Evolutionary conservation across 306 rosid species (phyloP).

Genomic region (Mucuna pruriens): DNA sequence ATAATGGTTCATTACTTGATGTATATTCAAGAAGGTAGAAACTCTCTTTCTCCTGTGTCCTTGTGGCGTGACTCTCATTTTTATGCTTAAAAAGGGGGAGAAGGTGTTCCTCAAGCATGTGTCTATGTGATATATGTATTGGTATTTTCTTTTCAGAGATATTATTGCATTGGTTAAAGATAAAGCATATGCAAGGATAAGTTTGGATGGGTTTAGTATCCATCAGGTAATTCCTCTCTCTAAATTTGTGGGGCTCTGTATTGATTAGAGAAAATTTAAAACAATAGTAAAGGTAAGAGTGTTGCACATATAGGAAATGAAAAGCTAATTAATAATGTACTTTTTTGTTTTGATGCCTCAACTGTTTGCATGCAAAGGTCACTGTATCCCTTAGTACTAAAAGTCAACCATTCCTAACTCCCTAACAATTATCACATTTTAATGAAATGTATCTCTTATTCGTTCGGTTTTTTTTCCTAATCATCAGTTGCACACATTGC

Average conservation of each 20-base stretch:
- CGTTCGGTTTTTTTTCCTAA: no score
- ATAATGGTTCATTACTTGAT: conserved; percentile 53
- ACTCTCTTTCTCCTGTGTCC: neutral
- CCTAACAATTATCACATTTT: neutral
- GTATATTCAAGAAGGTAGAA: conserved; percentile 66
- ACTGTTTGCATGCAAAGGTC: neutral
- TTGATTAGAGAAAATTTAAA: conserved; percentile 13
- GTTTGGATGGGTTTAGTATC: conserved; percentile 53
- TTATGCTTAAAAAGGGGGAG: neutral
- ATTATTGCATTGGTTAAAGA: conserved; percentile 67
- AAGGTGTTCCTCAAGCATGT: conserved; percentile 19
- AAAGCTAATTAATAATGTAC: conserved; percentile 11
- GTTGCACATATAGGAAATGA: neutral
- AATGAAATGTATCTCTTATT: neutral
- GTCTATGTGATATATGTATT: neutral
- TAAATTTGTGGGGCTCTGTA: neutral
- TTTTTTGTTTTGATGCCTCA: conserved; percentile 10
- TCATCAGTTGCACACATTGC: no score
- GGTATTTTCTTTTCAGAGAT: conserved; percentile 56
- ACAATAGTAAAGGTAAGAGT: neutral
- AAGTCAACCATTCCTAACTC: neutral
- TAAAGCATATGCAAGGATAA: conserved; percentile 56
- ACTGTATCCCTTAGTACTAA: neutral
- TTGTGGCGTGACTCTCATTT: conserved; percentile 17
- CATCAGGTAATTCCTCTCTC: conserved; percentile 57